Evolutionary conservation across 176 grass and related monocot genomes (phyloP), one percentile per base, ranked within the genome.

Genomic region (Lolium multiflorum): DNA sequence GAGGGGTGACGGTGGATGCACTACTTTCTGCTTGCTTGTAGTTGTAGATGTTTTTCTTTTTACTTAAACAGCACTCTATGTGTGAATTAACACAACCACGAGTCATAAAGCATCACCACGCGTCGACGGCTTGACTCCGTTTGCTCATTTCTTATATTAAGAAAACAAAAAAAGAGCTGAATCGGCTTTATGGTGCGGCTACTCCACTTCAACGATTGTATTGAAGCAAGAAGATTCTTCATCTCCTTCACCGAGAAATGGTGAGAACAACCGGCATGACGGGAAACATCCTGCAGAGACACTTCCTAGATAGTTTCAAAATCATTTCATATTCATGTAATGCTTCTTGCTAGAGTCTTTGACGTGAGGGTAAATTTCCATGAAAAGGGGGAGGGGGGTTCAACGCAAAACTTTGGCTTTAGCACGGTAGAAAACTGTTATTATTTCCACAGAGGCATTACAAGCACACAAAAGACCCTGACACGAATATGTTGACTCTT

Each of bases 41-140:
- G 18, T 9, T 15, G 43, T n/a, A n/a, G n/a, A n/a, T n/a, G n/a
- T n/a, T n/a, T n/a, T 52, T 63, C 1, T 44, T 44, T 39, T 51
- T 89, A 62, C 38, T 78, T 61, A 82, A 61, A 57, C 70, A 52
- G 15, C 83, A 86, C 70, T 86, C 78, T 21, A 0, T 71, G 60
- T 86, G 16, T 54, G 51, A 54, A 54, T 54, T 54, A 54, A 2
- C 51, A 54, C 51, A 37, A 70, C 13, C 65, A 52, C 6, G 81
- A 82, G 71, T 16, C 10, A 11, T 18, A 44, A 77, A 41, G 25
- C 43, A 81, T 78, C 64, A 3, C 5, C 43, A 4, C 26, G 17
- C 16, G 17, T 10, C 22, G 67, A 12, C 46, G 44, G n/a, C n/a
- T n/a, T n/a, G n/a, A n/a, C n/a, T n/a, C 47, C 47, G 47, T 49